Percentiles rank a stretch among this genome's conserved stretches.
phyloP scores from a whole-genome alignment of 768 basidiomycete species.

The Collybia sp. region DNA sequence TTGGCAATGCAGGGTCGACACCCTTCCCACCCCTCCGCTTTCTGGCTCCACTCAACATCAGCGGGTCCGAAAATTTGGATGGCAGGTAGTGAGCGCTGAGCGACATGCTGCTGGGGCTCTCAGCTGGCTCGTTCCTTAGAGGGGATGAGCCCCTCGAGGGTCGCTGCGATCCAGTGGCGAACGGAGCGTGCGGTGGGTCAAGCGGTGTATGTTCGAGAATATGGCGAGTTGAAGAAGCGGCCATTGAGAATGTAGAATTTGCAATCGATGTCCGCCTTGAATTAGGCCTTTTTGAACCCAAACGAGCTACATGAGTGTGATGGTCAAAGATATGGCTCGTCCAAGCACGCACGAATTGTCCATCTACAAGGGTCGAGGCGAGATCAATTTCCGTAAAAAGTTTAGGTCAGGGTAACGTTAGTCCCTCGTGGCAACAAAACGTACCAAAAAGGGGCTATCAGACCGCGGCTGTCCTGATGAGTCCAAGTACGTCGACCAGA shows the following conservation, averaged over 20 bases:
- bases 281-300: too few species aligned
- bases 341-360: too few species aligned
- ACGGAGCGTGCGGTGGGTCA: constrained; percentile 36
- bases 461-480: too few species aligned
- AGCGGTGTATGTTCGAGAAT: constrained; percentile 15
- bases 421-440: too few species aligned
- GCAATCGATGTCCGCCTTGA: not conserved
- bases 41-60: constrained; percentile 28
- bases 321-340: too few species aligned
- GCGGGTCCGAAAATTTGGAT: constrained; percentile 55
- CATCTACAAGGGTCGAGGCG: too few species aligned
- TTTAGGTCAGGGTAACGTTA: too few species aligned
- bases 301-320: too few species aligned
- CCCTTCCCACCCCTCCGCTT: constrained; percentile 32
- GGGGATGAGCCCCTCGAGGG: constrained; percentile 3
- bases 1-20: constrained; percentile 33
- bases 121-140: constrained; percentile 6
- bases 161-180: constrained; percentile 14
- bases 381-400: too few species aligned
- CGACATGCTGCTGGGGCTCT: constrained; percentile 12
- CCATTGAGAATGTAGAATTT: not conserved
- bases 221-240: not conserved
- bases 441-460: too few species aligned
- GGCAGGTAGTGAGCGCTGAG: constrained; percentile 71
- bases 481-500: too few species aligned